Percentiles rank a stretch among this genome's conserved stretches.
Conservation (phyloP, 371 early-diverging fungal genomes). For the Mucor indicus region DNA sequence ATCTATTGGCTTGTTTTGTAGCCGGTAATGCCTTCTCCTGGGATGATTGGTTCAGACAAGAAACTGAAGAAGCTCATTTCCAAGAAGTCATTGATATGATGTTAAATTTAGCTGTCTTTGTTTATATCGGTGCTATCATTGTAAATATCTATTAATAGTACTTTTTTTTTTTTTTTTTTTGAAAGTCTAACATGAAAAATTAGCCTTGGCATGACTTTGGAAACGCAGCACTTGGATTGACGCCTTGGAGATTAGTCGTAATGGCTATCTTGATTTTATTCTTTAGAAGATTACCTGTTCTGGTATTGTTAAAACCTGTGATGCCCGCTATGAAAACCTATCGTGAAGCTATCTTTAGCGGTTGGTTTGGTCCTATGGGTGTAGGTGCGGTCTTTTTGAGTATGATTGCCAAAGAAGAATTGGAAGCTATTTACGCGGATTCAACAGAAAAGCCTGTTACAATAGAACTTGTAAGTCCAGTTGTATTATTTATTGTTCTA, state of each 20-base stretch:
- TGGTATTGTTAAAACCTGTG: conserved; percentile 60
- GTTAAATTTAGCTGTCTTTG: conserved; percentile 87
- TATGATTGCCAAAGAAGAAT: conserved; percentile 54
- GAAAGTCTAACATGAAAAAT: too few species aligned
- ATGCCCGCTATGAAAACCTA: conserved; percentile 75
- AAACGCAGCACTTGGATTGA: conserved; percentile 44
- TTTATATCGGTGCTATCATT: conserved; percentile 87
- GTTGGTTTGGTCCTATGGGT: conserved; percentile 96
- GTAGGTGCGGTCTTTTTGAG: conserved; percentile 82
- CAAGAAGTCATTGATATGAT: conserved; percentile 92
- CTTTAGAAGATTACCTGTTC: conserved; percentile 80
- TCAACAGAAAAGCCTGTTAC: conserved; percentile 22
- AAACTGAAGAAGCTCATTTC: conserved; percentile 82
- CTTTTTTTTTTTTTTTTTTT: not conserved
- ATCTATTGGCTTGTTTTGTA: conserved; percentile 87
- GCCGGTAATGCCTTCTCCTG: conserved; percentile 89
- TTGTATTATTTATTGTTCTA: conserved; percentile 74
- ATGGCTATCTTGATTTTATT: conserved; percentile 71
- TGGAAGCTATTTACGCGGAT: conserved; percentile 32
- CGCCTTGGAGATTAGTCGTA: conserved; percentile 70
- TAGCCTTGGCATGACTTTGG: conserved; percentile 75
- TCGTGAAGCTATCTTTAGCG: conserved; percentile 88
- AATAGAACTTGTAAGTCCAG: conserved; percentile 49
- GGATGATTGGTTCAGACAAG: conserved; percentile 89
- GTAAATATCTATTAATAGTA: conserved; percentile 20